phyloP scores from a whole-genome alignment of 2,329 filamentous ascomycete genomes.

The Fusarium veterinarium region DNA sequence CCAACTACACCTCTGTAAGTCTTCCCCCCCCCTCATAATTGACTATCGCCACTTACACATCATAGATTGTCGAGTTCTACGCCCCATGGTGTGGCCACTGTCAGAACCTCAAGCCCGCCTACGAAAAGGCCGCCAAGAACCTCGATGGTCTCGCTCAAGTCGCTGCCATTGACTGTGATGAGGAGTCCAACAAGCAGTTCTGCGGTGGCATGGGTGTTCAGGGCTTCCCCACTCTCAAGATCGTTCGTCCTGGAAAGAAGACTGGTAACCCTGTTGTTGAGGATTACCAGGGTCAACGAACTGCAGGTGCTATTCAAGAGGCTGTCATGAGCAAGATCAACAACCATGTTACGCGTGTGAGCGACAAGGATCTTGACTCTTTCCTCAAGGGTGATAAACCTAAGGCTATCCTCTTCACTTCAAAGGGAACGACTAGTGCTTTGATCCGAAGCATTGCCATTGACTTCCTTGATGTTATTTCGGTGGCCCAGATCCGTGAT shows the following conservation, averaged over 20 bases:
- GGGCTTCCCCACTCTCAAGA: conserved; percentile 97
- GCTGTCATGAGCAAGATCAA: conserved; percentile 88
- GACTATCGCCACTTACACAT: not conserved
- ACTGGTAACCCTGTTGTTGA: conserved; percentile 82
- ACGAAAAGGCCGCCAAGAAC: conserved; percentile 91
- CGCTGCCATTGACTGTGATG: conserved; percentile 94
- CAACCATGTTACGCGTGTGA: conserved; percentile 86
- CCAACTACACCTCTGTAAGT: conserved; percentile 90
- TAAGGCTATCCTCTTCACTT: conserved; percentile 92
- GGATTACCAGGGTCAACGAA: conserved; percentile 88
- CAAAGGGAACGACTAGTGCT: conserved; percentile 89
- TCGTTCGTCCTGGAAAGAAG: conserved; percentile 87
- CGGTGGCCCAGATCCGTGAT: conserved; percentile 83
- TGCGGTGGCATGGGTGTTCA: conserved; percentile 88
- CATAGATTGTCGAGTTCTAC: conserved; percentile 83
- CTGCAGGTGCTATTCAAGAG: conserved; percentile 88
- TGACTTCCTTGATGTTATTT: conserved; percentile 85
- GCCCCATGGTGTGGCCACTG: conserved; percentile 99
- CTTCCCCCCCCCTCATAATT: not conserved
- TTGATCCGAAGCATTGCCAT: conserved; percentile 87
- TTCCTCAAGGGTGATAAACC: conserved; percentile 80
- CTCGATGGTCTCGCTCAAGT: conserved; percentile 95
- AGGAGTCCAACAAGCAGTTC: conserved; percentile 88
- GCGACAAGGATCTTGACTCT: conserved; percentile 79
- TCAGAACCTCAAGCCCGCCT: conserved; percentile 93